Evolutionary conservation across 75 land plant genomes (phyloP).

Genomic region (Picea glauca): DNA sequence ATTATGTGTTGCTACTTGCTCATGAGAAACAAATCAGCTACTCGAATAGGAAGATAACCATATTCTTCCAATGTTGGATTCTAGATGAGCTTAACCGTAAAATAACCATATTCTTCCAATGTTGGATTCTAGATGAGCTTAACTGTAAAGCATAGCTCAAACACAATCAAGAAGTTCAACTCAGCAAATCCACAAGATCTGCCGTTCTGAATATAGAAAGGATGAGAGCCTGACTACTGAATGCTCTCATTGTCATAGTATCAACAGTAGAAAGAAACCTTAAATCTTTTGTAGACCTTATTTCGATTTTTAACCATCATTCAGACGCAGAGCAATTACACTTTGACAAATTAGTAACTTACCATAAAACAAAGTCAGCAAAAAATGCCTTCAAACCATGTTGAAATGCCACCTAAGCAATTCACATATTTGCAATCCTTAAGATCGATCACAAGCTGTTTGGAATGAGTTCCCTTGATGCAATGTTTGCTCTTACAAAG

Average conservation of each 20-base stretch:
- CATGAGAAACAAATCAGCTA: too few relatives aligned
- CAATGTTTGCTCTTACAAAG: too few relatives aligned
- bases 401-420: too few relatives aligned
- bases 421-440: too few relatives aligned
- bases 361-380: background rate
- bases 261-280: background rate
- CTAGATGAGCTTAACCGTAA: background rate
- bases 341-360: background rate
- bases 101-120: background rate
- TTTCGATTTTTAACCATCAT: background rate
- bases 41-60: too few relatives aligned
- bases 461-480: too few relatives aligned
- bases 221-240: background rate
- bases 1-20: background rate
- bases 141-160: background rate
- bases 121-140: background rate
- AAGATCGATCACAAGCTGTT: too few relatives aligned
- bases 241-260: background rate
- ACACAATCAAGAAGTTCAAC: background rate
- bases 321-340: background rate
- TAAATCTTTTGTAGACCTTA: background rate
- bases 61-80: background rate
- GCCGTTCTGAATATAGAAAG: background rate
- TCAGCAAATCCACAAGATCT: background rate
- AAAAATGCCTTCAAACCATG: too few relatives aligned